Percentiles rank a stretch among this genome's conserved stretches.
Evolutionary conservation across 257 asterid genomes (phyloP).

Genomic region (Scutellaria baicalensis): DNA sequence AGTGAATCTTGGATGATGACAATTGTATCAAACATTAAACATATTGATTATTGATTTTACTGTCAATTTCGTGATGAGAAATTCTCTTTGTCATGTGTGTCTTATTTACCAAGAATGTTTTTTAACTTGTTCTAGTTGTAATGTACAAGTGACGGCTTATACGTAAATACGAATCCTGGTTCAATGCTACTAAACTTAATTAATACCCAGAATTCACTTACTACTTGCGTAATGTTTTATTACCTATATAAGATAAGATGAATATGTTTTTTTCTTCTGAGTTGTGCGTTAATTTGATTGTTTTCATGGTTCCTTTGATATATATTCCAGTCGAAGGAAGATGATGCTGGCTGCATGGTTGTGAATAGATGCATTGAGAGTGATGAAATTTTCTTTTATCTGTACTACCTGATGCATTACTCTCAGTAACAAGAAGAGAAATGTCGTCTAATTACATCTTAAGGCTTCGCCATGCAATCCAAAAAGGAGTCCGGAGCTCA

Average conservation of each 20-base stretch:
- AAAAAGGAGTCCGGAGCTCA: constrained; percentile 34
- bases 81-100: background rate
- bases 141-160: background rate
- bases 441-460: constrained; percentile 56
- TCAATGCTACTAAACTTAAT: background rate
- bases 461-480: constrained; percentile 31
- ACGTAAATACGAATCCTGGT: background rate
- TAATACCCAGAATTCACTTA: background rate
- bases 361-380: constrained; percentile 33
- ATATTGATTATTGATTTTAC: background rate
- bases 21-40: background rate
- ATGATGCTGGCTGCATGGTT: constrained; percentile 7
- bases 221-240: background rate
- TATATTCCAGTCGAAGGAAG: constrained; percentile 5
- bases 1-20: background rate
- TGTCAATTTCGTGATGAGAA: background rate
- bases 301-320: constrained; percentile 4
- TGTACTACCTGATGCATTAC: constrained; percentile 21
- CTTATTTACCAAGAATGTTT: background rate
- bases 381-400: constrained; percentile 44
- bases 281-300: constrained; percentile 8
- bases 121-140: background rate
- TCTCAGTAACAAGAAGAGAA: constrained; percentile 16
- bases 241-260: background rate
- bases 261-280: background rate